phyloP scores from a whole-genome alignment of 345 rosid genomes.

The Hibiscus trionum region DNA sequence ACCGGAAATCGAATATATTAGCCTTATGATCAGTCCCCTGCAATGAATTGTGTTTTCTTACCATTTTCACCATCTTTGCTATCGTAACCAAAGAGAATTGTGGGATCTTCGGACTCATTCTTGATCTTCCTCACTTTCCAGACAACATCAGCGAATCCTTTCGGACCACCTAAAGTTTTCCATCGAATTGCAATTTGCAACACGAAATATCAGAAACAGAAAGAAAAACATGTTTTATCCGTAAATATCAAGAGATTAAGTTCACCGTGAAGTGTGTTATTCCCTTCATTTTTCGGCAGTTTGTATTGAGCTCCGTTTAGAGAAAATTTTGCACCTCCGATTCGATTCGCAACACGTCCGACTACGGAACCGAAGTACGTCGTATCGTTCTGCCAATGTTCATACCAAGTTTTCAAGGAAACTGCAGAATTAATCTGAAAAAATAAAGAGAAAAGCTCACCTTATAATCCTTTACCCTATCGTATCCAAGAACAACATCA shows the following conservation, averaged over 20 bases:
- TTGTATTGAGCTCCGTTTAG: conserved; percentile 51
- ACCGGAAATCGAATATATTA: too few species aligned
- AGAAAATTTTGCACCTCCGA: conserved; percentile 39
- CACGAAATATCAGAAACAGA: neutral
- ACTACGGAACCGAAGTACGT: conserved; percentile 71
- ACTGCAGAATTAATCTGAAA: too few species aligned
- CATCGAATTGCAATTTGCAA: neutral
- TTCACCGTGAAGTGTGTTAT: conserved; percentile 76
- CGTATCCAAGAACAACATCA: conserved; percentile 79
- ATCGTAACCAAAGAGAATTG: conserved; percentile 26
- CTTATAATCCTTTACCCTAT: conserved; percentile 47
- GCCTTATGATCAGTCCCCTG: too few species aligned
- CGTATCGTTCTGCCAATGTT: conserved; percentile 43
- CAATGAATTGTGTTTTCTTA: too few species aligned
- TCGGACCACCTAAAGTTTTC: conserved; percentile 47
- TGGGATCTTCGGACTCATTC: conserved; percentile 39
- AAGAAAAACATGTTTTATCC: neutral
- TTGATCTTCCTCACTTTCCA: conserved; percentile 46
- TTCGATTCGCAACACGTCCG: conserved; percentile 85
- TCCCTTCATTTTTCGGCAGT: conserved; percentile 55
- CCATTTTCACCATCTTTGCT: conserved; percentile 58
- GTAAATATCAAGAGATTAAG: neutral
- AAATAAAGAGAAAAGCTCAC: conserved; percentile 22
- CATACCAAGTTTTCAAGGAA: too few species aligned
- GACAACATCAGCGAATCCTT: conserved; percentile 57